phyloP scores from a whole-genome alignment of 2,329 filamentous ascomycete genomes.

The Trichoderma sp. region DNA sequence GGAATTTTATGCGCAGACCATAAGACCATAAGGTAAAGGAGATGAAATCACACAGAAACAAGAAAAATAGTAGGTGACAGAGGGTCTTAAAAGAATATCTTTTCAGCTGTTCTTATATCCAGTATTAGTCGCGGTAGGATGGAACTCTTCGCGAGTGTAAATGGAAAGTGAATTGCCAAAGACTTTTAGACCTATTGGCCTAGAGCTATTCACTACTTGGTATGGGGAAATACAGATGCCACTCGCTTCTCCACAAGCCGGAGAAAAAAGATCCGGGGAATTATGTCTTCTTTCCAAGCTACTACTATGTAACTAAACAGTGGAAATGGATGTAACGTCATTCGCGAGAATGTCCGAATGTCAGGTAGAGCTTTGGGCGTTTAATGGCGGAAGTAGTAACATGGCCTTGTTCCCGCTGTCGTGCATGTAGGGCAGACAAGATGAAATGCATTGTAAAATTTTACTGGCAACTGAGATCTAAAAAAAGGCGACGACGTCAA shows the following conservation, averaged over 20 bases:
- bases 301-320: neutral
- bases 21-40: neutral
- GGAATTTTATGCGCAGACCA: neutral
- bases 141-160: neutral
- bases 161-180: neutral
- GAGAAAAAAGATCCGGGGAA: neutral
- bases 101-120: neutral
- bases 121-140: neutral
- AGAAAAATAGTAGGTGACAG: neutral
- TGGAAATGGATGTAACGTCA: neutral
- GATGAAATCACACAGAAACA: neutral
- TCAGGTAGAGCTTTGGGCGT: neutral
- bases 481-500: neutral
- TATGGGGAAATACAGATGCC: neutral
- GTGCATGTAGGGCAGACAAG: neutral
- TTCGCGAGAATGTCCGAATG: neutral
- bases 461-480: neutral
- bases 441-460: neutral
- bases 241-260: neutral
- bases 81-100: neutral
- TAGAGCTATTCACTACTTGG: neutral
- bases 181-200: neutral
- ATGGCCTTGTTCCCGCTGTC: neutral
- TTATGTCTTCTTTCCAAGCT: too few relatives aligned
- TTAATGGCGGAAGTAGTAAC: constrained; percentile 7